Base-by-base conservation (phyloP, 352 stramenopile genomes). In the Pythium myriotylum region DNA sequence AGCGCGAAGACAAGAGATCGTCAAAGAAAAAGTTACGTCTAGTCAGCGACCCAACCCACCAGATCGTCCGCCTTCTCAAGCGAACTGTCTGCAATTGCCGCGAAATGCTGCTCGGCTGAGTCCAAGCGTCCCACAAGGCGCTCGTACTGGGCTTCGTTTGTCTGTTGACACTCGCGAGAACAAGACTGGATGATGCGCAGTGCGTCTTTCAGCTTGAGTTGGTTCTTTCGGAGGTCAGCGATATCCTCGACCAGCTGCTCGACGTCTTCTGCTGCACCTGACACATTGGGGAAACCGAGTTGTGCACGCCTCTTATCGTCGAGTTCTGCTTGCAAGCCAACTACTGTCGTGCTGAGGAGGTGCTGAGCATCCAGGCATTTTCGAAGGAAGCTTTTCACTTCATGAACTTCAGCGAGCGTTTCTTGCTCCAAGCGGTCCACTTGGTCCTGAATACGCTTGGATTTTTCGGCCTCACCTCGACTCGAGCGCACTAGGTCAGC, bases 291-390 rank as follows among this genome's bases (percentile, higher is more conserved):
- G 10, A 35, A 35, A 10, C 29, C 29, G 29, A 35, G 29, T 32
- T 56, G 23, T 20, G 24, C 10, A 12, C n/a, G 35, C 20, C 22
- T 48, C 37, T 57, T 61, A 1, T 79, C 65, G 22, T 88, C 79
- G 13, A 86, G 46, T 14, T 88, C 81, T 6, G 55, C 67, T 64
- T 88, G 78, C 20, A 90, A 53, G 42, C 73, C 69, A 16, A 90
- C 78, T 7, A 90, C 67, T 0, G 74, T 87, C 17, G 67, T 62
- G 54, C 81, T 87, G 22, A 90, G 50, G 40, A 88, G 55, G 29
- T 90, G 78, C 42, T 90, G 78, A 22, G 75, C 80, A 23, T 90
- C 78, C 1, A 86, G 63, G 35, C 70, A 85, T 40, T 86, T 90
- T 12, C 74, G 70, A 20, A 88, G 26, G 20, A 84, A 63, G 1